Evolutionary conservation across 1,284 basidiomycete species (phyloP), one percentile per base, ranked within the genome.

Genomic region (Inonotus obliquus): DNA sequence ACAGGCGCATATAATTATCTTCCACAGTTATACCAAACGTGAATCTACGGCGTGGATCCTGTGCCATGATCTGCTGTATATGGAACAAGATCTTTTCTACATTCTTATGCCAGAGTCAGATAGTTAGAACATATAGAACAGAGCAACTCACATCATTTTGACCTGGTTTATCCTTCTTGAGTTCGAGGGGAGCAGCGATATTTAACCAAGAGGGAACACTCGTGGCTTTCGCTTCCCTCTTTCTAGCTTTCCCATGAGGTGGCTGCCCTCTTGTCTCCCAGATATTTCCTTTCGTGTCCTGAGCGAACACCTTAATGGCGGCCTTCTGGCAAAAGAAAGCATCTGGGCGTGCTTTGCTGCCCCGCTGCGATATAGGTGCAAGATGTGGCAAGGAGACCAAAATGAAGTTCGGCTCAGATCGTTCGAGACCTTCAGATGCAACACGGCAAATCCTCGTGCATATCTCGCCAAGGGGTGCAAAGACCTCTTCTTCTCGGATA

Each of bases 41-140:
- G 44, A 63, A 65, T 37, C 65, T 35, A n/a, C 64, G 57, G 27
- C 58, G 55, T 17, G 62, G 65, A 35, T 66, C 65, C 47, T 37
- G 56, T 11, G 53, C 41, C 62, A 66, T 63, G 14, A 63, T 55
- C 19, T 65, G 59, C 25, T 57, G 54, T 54, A 65, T 61, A 21
- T 23, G 21, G 58, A 57, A 64, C 9, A 66, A 2, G 17, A 66
- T 17, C 47, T 62, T 62, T 4, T 17, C 19, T 1, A 14, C 23
- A 52, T 49, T 60, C 57, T 59, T 13, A 47, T 55, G 9, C 11
- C 21, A 53, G 29, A 21, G 17, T 39, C 1, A 39, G 1, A 39
- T 39, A 1, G 17, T 39, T 10, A 39, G 38, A 39, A 39, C 38
- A 17, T 4, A 17, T 11, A 17, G 4, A 39, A 17, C 10, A 39